A percentile compares a stretch with the other conserved stretches of the same genome.
These are phyloP conservation scores for Nymphaea thermarum DNA, from an alignment of 164 flowering plant genomes.

Conservation along the genomic window DNA sequence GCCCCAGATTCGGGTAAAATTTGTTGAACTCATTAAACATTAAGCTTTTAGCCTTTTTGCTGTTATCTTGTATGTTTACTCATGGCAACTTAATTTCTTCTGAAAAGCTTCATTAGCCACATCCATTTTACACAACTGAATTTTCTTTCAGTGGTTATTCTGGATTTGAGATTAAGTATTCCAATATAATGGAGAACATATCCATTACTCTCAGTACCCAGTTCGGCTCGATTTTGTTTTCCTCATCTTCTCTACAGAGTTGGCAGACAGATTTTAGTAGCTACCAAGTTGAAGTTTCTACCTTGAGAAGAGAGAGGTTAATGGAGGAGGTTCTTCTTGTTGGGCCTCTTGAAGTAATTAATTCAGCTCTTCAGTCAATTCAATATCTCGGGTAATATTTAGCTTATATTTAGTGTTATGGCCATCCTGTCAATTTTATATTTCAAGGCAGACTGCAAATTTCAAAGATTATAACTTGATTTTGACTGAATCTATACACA, in stretches of 20 bases:
- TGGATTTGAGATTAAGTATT: conserved; percentile 61
- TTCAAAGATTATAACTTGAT: too few species aligned
- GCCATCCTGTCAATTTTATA: too few species aligned
- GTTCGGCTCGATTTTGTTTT: conserved; percentile 47
- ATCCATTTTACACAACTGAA: too few species aligned
- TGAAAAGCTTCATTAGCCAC: too few species aligned
- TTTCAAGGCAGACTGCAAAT: too few species aligned
- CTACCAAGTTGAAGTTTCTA: conserved; percentile 24
- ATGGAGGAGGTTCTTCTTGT: conserved; percentile 34
- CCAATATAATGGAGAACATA: conserved; percentile 64
- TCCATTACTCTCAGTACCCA: conserved; percentile 49
- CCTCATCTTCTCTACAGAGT: conserved; percentile 61
- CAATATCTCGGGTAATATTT: conserved; percentile 75
- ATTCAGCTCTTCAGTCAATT: conserved; percentile 60
- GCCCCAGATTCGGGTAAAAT: conserved; percentile 68
- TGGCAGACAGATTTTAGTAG: conserved; percentile 27
- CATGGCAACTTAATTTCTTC: too few species aligned
- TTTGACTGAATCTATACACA: too few species aligned
- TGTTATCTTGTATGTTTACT: too few species aligned
- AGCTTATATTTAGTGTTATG: too few species aligned
- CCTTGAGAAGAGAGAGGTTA: conserved; percentile 18
- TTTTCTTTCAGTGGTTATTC: conserved; percentile 57
- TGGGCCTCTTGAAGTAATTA: conserved; percentile 60
- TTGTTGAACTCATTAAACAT: not conserved
- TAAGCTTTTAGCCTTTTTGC: too few species aligned